A percentile compares a stretch with the other conserved stretches of the same genome.
phyloP scores from a whole-genome alignment of 306 rosid genomes.

The Prunus mongolica region DNA sequence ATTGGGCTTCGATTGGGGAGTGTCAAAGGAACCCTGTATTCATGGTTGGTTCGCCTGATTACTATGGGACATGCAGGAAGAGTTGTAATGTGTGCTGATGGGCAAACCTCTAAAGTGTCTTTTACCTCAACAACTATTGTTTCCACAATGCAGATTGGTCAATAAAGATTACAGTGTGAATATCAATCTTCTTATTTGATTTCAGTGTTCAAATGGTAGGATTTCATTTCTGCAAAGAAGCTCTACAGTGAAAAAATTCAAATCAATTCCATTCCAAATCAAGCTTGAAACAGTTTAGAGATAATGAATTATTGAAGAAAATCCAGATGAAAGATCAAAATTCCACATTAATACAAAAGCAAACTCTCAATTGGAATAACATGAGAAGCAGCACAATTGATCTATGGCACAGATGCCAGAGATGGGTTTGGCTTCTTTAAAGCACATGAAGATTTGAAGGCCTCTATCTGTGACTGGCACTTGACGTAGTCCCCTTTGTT shows the following conservation, averaged over 20 bases:
- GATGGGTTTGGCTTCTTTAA: conserved; percentile 50
- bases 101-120: neutral
- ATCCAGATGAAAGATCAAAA: conserved; percentile 4
- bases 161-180: neutral
- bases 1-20: conserved; percentile 80
- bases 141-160: neutral
- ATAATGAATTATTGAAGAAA: neutral
- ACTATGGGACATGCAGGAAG: conserved; percentile 85
- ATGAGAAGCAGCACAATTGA: neutral
- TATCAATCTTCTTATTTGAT: neutral
- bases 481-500: conserved; percentile 71
- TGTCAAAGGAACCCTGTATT: conserved; percentile 71
- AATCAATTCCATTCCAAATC: neutral
- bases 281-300: neutral
- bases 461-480: conserved; percentile 77
- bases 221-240: neutral
- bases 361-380: neutral
- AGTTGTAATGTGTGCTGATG: conserved; percentile 73
- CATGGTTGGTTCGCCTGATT: conserved; percentile 91
- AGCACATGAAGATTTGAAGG: conserved; percentile 73
- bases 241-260: neutral
- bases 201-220: neutral
- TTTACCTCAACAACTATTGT: neutral
- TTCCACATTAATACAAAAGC: neutral
- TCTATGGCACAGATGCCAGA: conserved; percentile 26